Evolutionary conservation across 441 rosid species (phyloP), one percentile per base, ranked within the genome.

Genomic region (Capsella rubella): DNA sequence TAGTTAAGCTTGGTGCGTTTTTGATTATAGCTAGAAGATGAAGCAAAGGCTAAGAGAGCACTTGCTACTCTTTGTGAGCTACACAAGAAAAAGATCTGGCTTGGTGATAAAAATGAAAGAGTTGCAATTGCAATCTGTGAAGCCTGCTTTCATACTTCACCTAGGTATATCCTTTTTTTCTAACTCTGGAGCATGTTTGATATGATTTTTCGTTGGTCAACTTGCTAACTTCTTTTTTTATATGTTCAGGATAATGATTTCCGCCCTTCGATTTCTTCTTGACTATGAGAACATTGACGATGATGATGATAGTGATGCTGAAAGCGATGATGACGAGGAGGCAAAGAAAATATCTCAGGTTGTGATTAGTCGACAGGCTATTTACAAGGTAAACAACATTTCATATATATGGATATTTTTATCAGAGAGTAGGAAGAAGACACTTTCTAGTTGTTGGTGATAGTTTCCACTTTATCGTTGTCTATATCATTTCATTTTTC

Each of bases 61-160:
- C 95, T 95, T 68, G 72, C 83, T 52, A 87, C 92, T 0, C 77
- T 93, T 8, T 89, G 97, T 35, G 96, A 87, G 69, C 91, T 93
- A 77, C 98, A 87, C 59, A 74, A 92, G 62, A 90, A 86, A 79
- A 91, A 87, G 82, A 88, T 90, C 27, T 93, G 99, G 99, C 84
- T 86, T 75, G 97, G 94, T 78, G 90, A 90, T 67, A 50, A 18
- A 13, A 61, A 78, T 61, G 81, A 72, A 0, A 90, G 95, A 82
- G 90, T 95, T 12, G 89, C 97, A 31, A 87, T 93, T 86, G 93
- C 98, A 3, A 87, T 95, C 77, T 95, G 99, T 79, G 84, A 58
- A 71, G 97, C 97, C 0, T 92, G 98, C 75, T 95, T 92, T 75
- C 98, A 95, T 80, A 70, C 92, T 31, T 86, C 96, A 39, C 83